Conservation (phyloP, 371 early-diverging fungal species). For the Mortierella sp. region DNA sequence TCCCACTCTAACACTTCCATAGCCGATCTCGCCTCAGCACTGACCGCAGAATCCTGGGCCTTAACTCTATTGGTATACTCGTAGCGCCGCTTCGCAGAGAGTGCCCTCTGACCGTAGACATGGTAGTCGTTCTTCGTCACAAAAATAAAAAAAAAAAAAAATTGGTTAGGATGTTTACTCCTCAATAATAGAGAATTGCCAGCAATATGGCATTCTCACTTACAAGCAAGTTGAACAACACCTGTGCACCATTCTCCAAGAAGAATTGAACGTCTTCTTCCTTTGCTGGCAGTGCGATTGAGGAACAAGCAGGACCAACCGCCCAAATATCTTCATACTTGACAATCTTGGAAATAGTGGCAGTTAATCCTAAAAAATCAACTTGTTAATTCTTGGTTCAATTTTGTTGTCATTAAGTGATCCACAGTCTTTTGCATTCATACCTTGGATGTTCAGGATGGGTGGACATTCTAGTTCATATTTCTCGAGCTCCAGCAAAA, state of each 20-base stretch:
- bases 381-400: neutral
- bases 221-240: conserved; percentile 17
- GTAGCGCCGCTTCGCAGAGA: neutral
- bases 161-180: no score
- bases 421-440: neutral
- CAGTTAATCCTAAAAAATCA: neutral
- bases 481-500: conserved; percentile 22
- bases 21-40: neutral
- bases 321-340: conserved; percentile 17
- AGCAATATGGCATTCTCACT: neutral
- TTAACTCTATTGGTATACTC: neutral
- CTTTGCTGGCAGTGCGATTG: conserved; percentile 10
- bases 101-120: conserved; percentile 8
- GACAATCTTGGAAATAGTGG: neutral
- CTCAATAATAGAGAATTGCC: no score
- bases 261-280: conserved; percentile 6
- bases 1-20: neutral
- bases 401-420: conserved; percentile 8
- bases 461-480: conserved; percentile 13
- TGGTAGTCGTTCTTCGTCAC: conserved; percentile 13
- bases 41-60: no score
- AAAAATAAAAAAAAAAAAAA: neutral
- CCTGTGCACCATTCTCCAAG: conserved; percentile 1
- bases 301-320: conserved; percentile 12
- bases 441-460: conserved; percentile 16